Percentiles rank a stretch among this genome's conserved stretches.
Evolutionary conservation across 345 rosid species (phyloP).

Genomic region (Sisymbrium irio): DNA sequence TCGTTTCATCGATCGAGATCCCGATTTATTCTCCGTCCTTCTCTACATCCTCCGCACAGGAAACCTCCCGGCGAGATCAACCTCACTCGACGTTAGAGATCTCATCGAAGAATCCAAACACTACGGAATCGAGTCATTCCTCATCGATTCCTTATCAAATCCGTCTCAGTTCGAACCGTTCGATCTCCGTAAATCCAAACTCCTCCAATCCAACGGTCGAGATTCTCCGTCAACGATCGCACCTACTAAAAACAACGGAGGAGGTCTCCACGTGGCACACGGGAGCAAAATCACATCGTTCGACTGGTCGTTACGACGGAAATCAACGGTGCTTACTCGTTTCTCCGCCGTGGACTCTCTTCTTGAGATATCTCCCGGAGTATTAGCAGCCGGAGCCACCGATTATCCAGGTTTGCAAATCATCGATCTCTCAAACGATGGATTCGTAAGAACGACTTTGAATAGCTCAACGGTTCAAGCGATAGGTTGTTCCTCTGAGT

Average conservation of each 20-base stretch:
- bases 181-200: conserved; percentile 55
- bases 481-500: conserved; percentile 58
- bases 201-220: conserved; percentile 64
- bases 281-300: conserved; percentile 90
- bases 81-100: conserved; percentile 58
- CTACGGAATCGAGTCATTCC: conserved; percentile 62
- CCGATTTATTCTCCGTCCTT: conserved; percentile 68
- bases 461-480: conserved; percentile 80
- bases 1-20: conserved; percentile 85
- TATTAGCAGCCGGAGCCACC: conserved; percentile 82
- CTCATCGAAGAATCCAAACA: conserved; percentile 72
- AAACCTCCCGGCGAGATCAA: conserved; percentile 67
- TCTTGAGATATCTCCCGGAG: conserved; percentile 51
- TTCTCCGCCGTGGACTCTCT: conserved; percentile 89
- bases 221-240: conserved; percentile 64
- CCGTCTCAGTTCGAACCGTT: conserved; percentile 76
- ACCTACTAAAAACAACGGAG: conserved; percentile 47
- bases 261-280: conserved; percentile 75
- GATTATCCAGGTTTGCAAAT: conserved; percentile 85
- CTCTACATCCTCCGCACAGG: conserved; percentile 84
- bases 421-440: conserved; percentile 67
- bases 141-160: conserved; percentile 54
- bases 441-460: conserved; percentile 52
- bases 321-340: conserved; percentile 66
- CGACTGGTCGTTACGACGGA: conserved; percentile 77